Evolutionary conservation across 164 flowering plant species (phyloP), one percentile per base, ranked within the genome.

Genomic region (Pachysandra terminalis): DNA sequence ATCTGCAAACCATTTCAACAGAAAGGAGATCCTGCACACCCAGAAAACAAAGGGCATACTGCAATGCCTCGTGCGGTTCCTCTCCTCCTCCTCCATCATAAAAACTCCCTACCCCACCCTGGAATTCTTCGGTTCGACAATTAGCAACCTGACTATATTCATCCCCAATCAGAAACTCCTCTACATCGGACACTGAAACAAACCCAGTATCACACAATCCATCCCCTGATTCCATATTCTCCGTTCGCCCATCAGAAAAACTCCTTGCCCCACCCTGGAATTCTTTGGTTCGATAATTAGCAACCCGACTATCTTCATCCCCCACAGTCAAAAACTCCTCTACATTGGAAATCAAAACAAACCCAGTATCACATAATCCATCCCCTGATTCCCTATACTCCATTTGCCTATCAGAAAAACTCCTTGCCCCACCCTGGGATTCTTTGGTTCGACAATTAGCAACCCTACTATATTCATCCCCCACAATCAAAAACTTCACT

Each of bases 11-110:
- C 59, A 76, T 80, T 70, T 81, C 91, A 28, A 81, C 85, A 10
- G 83, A 71, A 26, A 96, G 83, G 49, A 93, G 90, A 83, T 90
- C 98, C 59, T 65, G 77, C 32, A 85, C 71, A 53, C 86, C 90
- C 64, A 96, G 72, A 84, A 85, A 82, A 61, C 80, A 67, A 60
- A 96, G 83, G 6, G 83, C 81, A 77, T 78, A 84, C 55, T 19
- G 9, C 56, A 92, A 75, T 55, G 90, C 97, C 0, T 76, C 72
- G 65, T 88, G 90, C 32, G 91, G 88, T 65, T 69, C 73, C 68
- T 71, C 84, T 51, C 26, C 82, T 65, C 72, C 85, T 25, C 63
- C 77, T n/a, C n/a, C n/a, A 68, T 66, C 71, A 66, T 56, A 54
- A 66, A 58, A 68, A 72, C 41, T 26, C 45, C 16, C 79, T n/a